Base-by-base conservation (phyloP, 2,329 filamentous ascomycete genomes). In the Raffaelea albimanens region DNA sequence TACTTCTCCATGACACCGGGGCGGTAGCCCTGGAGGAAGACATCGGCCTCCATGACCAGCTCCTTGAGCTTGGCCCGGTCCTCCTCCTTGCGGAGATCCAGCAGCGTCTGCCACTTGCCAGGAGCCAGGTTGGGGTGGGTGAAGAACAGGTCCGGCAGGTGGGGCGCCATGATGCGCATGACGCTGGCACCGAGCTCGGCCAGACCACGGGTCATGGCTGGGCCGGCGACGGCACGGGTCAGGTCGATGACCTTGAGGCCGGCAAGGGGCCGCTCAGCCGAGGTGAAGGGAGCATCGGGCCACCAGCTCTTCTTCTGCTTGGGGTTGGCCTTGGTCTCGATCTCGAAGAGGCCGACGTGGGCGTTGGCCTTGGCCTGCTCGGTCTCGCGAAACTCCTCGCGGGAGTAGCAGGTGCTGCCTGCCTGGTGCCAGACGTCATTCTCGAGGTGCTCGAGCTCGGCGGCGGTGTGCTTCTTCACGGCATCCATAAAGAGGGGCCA, bases 11-110 rank as follows among this genome's bases (percentile, higher is more conserved):
- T 60, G 16, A 63, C 61, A 11, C 64, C 64, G 13, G 65, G 63
- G n/a, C 73, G 63, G 61, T 71, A 78, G 22, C 75, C 73, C 49
- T 76, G 69, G 19, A 78, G 57, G 50, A 77, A 71, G 34, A 77
- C 66, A 53, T 79, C 75, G 3, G 68, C 72, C 2, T 71, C 69
- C 5, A 57, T 56, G 16, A 43, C 13, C 7, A 47, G 33, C 36
- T 43, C 25, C n/a, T 19, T 21, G 19, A 76, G 57, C 14, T 63
- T 60, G 2, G 56, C 57, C 50, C 62, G 64, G 45, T 71, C 71
- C 2, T 60, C 57, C 1, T 62, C 52, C 2, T 20, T 47, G 33
- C 64, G 63, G 33, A 77, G 66, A 52, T 79, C 69, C 3, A 78
- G 57, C 10, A 60, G 60, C 3, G 66, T 60, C 4, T 65, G 71